These are phyloP conservation scores for Climacium dendroides DNA, from an alignment of 225 moss, liverwort and hornwort species.

Conservation along the genomic window DNA sequence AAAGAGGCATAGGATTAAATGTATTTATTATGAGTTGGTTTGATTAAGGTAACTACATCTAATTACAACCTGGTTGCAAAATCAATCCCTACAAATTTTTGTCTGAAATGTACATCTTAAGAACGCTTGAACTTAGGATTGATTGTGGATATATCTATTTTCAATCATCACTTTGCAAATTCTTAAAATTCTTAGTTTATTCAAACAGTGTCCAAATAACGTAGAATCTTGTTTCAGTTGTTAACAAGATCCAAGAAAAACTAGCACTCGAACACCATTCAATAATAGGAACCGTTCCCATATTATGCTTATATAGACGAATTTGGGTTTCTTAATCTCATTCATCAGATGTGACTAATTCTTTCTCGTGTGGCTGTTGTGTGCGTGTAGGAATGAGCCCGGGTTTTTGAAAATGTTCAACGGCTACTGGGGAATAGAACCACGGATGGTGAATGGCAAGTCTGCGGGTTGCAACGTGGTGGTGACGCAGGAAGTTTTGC, in stretches of 20 bases:
- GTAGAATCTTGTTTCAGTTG: not conserved
- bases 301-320: too few relatives aligned
- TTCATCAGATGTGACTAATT: not conserved
- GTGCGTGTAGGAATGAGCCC: slow-evolving; percentile 46
- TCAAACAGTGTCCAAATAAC: not conserved
- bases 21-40: not conserved
- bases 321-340: not conserved
- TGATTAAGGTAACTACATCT: not conserved
- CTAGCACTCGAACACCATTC: not conserved
- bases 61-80: not conserved
- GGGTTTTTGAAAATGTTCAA: slow-evolving; percentile 79
- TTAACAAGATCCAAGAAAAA: too few relatives aligned
- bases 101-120: not conserved
- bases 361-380: not conserved
- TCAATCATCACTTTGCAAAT: not conserved
- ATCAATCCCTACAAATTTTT: not conserved
- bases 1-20: not conserved
- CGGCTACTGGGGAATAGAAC: slow-evolving; percentile 75
- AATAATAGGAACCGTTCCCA: not conserved
- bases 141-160: not conserved
- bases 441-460: slow-evolving; percentile 41
- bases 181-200: not conserved
- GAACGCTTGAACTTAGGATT: not conserved
- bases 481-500: slow-evolving; percentile 67
- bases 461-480: slow-evolving; percentile 49